phyloP scores from a whole-genome alignment of 805 yeast species.

The Tetrapisispora taiwanensis region DNA sequence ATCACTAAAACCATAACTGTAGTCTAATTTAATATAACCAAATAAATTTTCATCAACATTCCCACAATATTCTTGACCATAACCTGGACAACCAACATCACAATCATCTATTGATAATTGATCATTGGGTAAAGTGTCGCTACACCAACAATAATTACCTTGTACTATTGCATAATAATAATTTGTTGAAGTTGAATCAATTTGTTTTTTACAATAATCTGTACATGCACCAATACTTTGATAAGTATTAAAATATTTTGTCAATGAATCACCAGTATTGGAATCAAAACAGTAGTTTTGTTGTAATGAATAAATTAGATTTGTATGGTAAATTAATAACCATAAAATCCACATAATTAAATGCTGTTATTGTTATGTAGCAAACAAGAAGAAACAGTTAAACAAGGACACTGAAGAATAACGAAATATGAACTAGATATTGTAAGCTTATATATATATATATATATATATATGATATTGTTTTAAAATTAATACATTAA shows the following conservation, averaged over 20 bases:
- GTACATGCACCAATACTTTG: slow-evolving; percentile 5
- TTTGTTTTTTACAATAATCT: neutral
- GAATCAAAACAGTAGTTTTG: slow-evolving; percentile 9
- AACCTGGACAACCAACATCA: slow-evolving; percentile 20
- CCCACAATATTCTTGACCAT: slow-evolving; percentile 21
- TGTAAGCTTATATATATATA: too few species aligned
- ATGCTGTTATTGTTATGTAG: too few species aligned
- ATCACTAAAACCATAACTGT: slow-evolving; percentile 4
- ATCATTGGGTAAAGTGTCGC: slow-evolving; percentile 12
- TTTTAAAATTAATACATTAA: too few species aligned
- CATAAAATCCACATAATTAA: too few species aligned
- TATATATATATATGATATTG: too few species aligned
- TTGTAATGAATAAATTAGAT: neutral
- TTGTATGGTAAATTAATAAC: too few species aligned
- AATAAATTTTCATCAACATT: slow-evolving; percentile 10
- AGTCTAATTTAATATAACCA: slow-evolving; percentile 18
- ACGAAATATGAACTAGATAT: too few species aligned
- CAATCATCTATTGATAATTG: slow-evolving; percentile 13
- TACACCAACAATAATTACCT: slow-evolving; percentile 21
- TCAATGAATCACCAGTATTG: slow-evolving; percentile 7
- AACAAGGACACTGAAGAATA: too few species aligned
- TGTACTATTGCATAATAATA: slow-evolving; percentile 18
- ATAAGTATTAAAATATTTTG: slow-evolving; percentile 3
- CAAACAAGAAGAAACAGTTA: too few species aligned
- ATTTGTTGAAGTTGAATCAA: neutral